Conservation (phyloP, 768 basidiomycete species). For the Lactarius hatsudake region DNA sequence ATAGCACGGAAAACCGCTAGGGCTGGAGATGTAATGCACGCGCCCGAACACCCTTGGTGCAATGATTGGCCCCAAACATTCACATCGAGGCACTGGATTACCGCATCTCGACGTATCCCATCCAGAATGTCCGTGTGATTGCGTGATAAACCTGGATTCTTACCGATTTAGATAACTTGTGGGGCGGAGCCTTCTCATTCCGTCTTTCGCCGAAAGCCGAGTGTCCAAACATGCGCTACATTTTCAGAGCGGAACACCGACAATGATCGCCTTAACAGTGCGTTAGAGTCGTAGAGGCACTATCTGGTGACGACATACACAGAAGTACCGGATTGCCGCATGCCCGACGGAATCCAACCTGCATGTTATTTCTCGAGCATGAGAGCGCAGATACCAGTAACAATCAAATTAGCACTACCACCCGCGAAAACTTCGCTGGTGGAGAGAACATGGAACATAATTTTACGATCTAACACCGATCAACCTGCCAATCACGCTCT, state of each 20-base stretch:
- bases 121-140: constrained; percentile 5
- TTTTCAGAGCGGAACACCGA: neutral
- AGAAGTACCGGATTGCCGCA: neutral
- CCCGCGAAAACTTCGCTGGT: neutral
- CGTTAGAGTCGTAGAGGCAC: neutral
- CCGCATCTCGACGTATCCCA: neutral
- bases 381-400: neutral
- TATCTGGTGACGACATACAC: neutral
- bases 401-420: neutral
- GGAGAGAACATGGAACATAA: neutral
- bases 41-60: neutral
- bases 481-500: constrained; percentile 2
- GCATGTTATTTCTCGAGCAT: neutral
- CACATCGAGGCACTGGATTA: neutral
- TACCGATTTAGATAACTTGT: neutral
- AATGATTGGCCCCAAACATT: constrained; percentile 10
- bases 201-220: constrained; percentile 6
- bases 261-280: neutral
- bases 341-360: neutral
- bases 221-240: neutral
- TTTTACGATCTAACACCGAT: neutral
- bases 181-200: neutral
- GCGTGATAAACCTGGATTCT: constrained; percentile 1
- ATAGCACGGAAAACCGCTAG: constrained; percentile 14
- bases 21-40: neutral